phyloP scores from a whole-genome alignment of 371 early-diverging fungal genomes.

The Catenaria anguillulae region DNA sequence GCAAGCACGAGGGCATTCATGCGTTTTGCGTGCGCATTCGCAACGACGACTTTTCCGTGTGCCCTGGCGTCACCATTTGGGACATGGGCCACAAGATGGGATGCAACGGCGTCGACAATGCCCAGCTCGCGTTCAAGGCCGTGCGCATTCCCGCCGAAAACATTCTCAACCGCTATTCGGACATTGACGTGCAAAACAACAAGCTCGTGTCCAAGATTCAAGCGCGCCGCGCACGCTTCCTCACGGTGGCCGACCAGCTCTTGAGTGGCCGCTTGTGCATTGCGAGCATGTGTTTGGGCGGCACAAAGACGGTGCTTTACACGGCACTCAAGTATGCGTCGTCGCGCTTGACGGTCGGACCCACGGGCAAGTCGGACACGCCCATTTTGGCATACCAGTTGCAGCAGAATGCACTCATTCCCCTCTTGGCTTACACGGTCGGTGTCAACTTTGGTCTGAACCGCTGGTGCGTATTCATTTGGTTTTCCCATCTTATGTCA shows the following conservation, averaged over 20 bases:
- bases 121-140: constrained; percentile 16
- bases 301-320: constrained; percentile 34
- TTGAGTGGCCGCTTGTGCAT: constrained; percentile 51
- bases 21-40: constrained; percentile 49
- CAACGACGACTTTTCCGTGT: constrained; percentile 30
- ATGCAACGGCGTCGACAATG: constrained; percentile 6
- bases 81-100: constrained; percentile 46
- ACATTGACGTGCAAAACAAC: constrained; percentile 38
- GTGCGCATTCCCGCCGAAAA: constrained; percentile 46
- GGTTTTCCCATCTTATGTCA: too few relatives aligned
- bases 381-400: constrained; percentile 55
- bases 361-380: constrained; percentile 50
- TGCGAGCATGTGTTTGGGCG: constrained; percentile 43
- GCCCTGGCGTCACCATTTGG: constrained; percentile 43
- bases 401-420: constrained; percentile 53
- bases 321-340: constrained; percentile 51
- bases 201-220: constrained; percentile 31
- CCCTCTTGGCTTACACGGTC: constrained; percentile 43
- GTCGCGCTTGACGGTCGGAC: constrained; percentile 48
- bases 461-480: too few relatives aligned
- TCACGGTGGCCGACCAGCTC: constrained; percentile 56
- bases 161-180: constrained; percentile 50
- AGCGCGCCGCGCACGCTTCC: constrained; percentile 43
- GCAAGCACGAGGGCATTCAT: constrained; percentile 49
- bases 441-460: constrained; percentile 51